Evolutionary conservation across 805 yeast species (phyloP).

Genomic region (Zygosaccharomyces rouxii): DNA sequence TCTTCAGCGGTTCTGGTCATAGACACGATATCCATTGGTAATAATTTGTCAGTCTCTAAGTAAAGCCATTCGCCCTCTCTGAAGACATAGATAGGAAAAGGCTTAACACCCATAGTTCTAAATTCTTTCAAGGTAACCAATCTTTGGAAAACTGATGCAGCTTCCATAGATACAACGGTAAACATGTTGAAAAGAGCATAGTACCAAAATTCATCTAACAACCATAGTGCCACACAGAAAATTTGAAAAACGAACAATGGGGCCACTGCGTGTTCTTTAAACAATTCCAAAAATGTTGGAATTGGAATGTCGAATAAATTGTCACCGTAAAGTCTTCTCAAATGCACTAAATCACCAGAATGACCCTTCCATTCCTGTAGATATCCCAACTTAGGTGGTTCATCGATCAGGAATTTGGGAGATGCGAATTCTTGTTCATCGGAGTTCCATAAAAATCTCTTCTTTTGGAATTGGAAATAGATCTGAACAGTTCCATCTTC

Average conservation of each 20-base stretch:
- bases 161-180: constrained; percentile 90
- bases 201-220: constrained; percentile 96
- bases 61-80: constrained; percentile 69
- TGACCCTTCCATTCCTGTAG: constrained; percentile 57
- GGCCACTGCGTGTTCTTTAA: constrained; percentile 96
- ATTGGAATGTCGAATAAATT: constrained; percentile 93
- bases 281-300: constrained; percentile 84
- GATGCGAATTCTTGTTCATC: constrained; percentile 61
- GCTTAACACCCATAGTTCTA: constrained; percentile 95
- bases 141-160: constrained; percentile 92
- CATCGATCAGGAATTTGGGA: constrained; percentile 66
- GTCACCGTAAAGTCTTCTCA: constrained; percentile 64
- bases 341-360: constrained; percentile 46
- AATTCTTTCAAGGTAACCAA: constrained; percentile 92
- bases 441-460: constrained; percentile 72
- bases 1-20: constrained; percentile 86
- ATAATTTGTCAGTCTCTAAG: constrained; percentile 64
- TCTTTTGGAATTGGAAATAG: constrained; percentile 84
- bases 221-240: constrained; percentile 93
- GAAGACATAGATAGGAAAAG: constrained; percentile 69
- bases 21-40: constrained; percentile 91
- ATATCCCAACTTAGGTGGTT: constrained; percentile 49
- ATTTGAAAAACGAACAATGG: constrained; percentile 96
- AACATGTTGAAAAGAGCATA: constrained; percentile 85
- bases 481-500: constrained; percentile 58